phyloP scores from a whole-genome alignment of 2,329 filamentous ascomycete species.

The Talaromyces piceae region DNA sequence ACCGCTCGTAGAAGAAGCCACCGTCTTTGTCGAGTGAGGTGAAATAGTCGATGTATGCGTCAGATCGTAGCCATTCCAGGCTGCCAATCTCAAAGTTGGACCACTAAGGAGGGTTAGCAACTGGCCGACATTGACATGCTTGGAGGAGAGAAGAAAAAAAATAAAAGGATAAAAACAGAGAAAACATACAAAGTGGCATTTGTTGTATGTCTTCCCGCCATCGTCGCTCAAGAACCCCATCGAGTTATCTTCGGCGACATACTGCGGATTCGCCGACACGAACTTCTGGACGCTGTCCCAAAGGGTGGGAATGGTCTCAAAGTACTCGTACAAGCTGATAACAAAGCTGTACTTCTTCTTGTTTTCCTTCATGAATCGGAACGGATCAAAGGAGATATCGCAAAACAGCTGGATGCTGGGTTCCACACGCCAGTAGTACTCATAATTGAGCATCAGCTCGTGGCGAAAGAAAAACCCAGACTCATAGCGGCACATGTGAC shows the following conservation, averaged over 20 bases:
- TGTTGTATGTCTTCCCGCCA: slow-evolving; percentile 84
- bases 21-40: slow-evolving; percentile 79
- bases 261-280: slow-evolving; percentile 81
- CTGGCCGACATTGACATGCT: too few species aligned
- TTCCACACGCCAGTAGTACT: slow-evolving; percentile 99
- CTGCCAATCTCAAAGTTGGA: slow-evolving; percentile 98
- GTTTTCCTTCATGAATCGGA: slow-evolving; percentile 92
- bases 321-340: slow-evolving; percentile 90
- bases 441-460: slow-evolving; percentile 85
- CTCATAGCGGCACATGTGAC: slow-evolving; percentile 99
- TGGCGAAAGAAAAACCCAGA: slow-evolving; percentile 99
- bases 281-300: slow-evolving; percentile 96
- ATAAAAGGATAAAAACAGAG: neutral
- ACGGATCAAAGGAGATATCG: slow-evolving; percentile 91
- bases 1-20: slow-evolving; percentile 98
- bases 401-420: slow-evolving; percentile 94
- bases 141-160: too few species aligned
- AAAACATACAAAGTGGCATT: slow-evolving; percentile 83
- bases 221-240: slow-evolving; percentile 91
- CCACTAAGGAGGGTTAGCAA: slow-evolving; percentile 54
- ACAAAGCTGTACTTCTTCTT: slow-evolving; percentile 98
- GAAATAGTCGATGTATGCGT: slow-evolving; percentile 87
- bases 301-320: slow-evolving; percentile 89
- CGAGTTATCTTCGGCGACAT: slow-evolving; percentile 75
- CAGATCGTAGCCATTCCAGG: slow-evolving; percentile 84